These are phyloP conservation scores for Hura crepitans DNA, from an alignment of 441 rosid species.

Conservation along the genomic window DNA sequence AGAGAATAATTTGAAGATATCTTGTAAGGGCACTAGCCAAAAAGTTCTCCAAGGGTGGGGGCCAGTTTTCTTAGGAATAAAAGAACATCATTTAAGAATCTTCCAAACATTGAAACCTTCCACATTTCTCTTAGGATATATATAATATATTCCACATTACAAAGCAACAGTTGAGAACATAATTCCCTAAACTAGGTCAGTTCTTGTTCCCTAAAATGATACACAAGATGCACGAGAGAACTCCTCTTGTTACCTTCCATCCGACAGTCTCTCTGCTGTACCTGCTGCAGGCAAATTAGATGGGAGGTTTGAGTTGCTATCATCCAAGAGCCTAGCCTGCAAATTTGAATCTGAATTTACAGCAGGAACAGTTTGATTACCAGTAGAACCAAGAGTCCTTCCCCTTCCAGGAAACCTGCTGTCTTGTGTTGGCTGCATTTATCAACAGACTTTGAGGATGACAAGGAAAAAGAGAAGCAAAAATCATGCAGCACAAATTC, in stretches of 20 bases:
- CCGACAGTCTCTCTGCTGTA: slow-evolving; percentile 35
- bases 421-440: slow-evolving; percentile 56
- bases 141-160: neutral
- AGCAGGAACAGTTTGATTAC: slow-evolving; percentile 37
- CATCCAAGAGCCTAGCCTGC: slow-evolving; percentile 76
- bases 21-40: neutral
- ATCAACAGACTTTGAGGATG: slow-evolving; percentile 8
- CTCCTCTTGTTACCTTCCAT: slow-evolving; percentile 50
- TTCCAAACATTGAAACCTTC: neutral
- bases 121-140: neutral
- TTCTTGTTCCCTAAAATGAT: slow-evolving; percentile 14
- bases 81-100: neutral
- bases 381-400: slow-evolving; percentile 56
- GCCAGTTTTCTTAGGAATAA: neutral
- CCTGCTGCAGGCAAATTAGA: slow-evolving; percentile 37
- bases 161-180: neutral
- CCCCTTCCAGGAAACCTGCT: slow-evolving; percentile 77
- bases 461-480: slow-evolving; percentile 9
- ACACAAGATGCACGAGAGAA: slow-evolving; percentile 13
- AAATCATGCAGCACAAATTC: neutral
- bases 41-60: neutral
- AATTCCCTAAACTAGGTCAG: neutral
- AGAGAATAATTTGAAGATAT: slow-evolving; percentile 4
- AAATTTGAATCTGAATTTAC: slow-evolving; percentile 62
- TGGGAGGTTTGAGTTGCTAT: slow-evolving; percentile 36